Conservation (phyloP, 2,329 filamentous ascomycete species). For the Furcasterigmium furcatum region DNA sequence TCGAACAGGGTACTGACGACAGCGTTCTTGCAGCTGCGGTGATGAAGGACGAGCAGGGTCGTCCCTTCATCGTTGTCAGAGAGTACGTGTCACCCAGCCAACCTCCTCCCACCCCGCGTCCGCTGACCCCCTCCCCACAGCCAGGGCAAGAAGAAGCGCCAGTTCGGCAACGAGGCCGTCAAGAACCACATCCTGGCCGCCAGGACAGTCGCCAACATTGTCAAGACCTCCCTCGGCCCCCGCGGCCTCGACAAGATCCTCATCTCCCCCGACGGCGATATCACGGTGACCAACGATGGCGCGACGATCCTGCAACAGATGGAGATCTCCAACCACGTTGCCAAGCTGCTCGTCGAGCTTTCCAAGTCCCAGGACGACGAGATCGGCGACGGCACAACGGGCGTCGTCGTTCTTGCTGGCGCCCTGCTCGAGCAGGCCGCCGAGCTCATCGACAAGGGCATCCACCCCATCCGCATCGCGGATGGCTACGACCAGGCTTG, state of each 20-base stretch:
- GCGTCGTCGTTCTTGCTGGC: conserved; percentile 93
- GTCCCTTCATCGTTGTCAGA: conserved; percentile 97
- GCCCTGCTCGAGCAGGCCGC: conserved; percentile 94
- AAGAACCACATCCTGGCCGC: conserved; percentile 98
- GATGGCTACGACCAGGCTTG: conserved; percentile 98
- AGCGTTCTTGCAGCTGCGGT: conserved; percentile 53
- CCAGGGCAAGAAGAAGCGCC: conserved; percentile 96
- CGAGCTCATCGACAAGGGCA: conserved; percentile 98
- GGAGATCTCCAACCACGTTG: conserved; percentile 98
- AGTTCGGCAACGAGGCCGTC: conserved; percentile 94
- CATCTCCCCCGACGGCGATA: conserved; percentile 97
- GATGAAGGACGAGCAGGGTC: conserved; percentile 95
- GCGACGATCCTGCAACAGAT: conserved; percentile 97
- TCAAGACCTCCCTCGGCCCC: conserved; percentile 94
- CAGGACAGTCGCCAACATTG: conserved; percentile 91
- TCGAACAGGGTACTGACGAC: conserved; percentile 9
- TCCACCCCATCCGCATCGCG: conserved; percentile 97
- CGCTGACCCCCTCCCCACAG: conserved; percentile 40
- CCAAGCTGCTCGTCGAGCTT: conserved; percentile 92
- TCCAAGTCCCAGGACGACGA: conserved; percentile 99
- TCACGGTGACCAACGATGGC: conserved; percentile 98
- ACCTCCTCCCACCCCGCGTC: conserved; percentile 3
- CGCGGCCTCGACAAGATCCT: conserved; percentile 98
- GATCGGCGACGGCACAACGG: conserved; percentile 97
- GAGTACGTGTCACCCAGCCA: conserved; percentile 61